Base-by-base conservation (phyloP, 75 land plant genomes). In the Pseudotsuga menziesii region DNA sequence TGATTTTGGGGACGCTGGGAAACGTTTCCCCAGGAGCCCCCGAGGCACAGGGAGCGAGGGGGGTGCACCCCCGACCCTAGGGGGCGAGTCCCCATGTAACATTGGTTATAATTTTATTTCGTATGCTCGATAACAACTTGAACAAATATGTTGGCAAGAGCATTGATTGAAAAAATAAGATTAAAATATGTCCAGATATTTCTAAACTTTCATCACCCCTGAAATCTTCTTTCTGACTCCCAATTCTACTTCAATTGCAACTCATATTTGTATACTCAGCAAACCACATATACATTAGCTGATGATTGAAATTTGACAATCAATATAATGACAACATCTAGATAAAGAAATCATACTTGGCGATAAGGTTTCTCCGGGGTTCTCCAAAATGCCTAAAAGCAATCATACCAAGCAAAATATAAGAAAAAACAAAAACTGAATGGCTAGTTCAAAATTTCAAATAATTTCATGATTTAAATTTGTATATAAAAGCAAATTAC, bases 321-420 rank as follows among this genome's bases (percentile, higher is more conserved):
- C 7, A 44, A 7, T 44, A 44, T 4, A 44, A 44, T 44, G 52
- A 44, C 52, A 7, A 44, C 9, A 7, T 44, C 52, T 44, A 44
- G 52, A 44, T 44, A 44, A 44, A 8, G 52, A 23, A 11, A 76
- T 9, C 70, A 61, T 88, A 93, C 98, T 86, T 96, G 98, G 22
- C 98, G 87, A 81, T 91, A 96, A n/a, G 98, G 98, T 77, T 90
- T 96, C 70, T 87, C 90, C 73, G 98, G 98, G 64, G 92, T 96
- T 77, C 98, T 94, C 88, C 93, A 90, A 75, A 96, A 96, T 79
- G 97, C 98, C 98, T 96, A 80, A 13, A 81, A 64, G 41, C 20
- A 11, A 32, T 20, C 70, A 80, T 35, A 32, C 16, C 54, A 58
- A 36, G 44, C 32, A 76, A 60, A 32, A 56, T 6, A 77, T 61